phyloP scores from a whole-genome alignment of 2,329 filamentous ascomycete species.

The Cladosporium sp. region DNA sequence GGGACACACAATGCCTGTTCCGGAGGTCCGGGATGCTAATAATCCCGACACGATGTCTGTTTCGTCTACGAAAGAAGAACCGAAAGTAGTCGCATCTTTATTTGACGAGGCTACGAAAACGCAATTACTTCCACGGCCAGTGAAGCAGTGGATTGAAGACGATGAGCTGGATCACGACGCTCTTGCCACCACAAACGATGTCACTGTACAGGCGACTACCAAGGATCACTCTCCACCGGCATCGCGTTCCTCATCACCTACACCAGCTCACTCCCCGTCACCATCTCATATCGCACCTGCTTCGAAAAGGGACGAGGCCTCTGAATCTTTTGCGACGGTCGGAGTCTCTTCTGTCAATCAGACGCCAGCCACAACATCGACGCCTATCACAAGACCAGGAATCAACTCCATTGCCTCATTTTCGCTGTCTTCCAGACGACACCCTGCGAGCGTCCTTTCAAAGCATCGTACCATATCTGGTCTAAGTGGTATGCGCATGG shows the following conservation, averaged over 20 bases:
- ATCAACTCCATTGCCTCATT: constrained; percentile 6
- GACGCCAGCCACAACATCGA: background rate
- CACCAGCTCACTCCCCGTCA: background rate
- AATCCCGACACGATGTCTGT: too few relatives aligned
- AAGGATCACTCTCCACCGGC: too few relatives aligned
- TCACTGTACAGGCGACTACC: too few relatives aligned
- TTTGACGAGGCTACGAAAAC: background rate
- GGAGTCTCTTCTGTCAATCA: background rate
- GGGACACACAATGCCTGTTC: too few relatives aligned
- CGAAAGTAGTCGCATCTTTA: background rate
- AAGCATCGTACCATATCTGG: background rate
- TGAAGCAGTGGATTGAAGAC: background rate
- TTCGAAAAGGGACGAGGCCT: background rate
- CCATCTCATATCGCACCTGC: background rate
- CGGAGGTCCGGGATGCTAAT: too few relatives aligned
- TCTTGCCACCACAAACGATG: background rate
- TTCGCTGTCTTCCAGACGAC: background rate
- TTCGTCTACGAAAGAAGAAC: too few relatives aligned
- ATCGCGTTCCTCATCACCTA: background rate
- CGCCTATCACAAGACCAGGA: background rate
- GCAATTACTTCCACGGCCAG: background rate
- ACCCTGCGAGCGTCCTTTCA: background rate
- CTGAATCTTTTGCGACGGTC: background rate
- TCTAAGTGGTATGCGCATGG: background rate
- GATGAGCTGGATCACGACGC: background rate